Base-by-base conservation (phyloP, 495 filamentous ascomycete genomes). In the Symbiotaphrina buchneri region DNA sequence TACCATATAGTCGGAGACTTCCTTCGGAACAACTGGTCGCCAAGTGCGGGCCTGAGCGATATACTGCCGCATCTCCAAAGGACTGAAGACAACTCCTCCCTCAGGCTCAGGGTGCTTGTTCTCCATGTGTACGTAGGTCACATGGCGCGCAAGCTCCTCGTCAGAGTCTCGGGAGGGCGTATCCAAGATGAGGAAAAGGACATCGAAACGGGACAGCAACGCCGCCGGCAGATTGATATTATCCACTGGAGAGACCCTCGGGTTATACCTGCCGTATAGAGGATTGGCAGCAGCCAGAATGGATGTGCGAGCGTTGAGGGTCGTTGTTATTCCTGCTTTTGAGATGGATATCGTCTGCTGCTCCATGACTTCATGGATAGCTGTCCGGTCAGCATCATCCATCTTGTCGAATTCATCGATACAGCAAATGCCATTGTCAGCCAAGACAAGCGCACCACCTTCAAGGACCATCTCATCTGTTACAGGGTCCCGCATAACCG, bases 401-500 rank as follows among this genome's bases (percentile, higher is more conserved):
- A 97, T 97, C 56, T 97, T 97, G 61, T 97, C 87, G 47, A 97
- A 97, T 49, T 97, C 87, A 58, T 97, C 87, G 53, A 97, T 97
- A 48, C 87, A 97, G 69, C 87, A 97, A 52, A 92, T 90, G 41
- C 87, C 87, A 44, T 95, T 95, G 47, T 97, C 87, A 18, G 87
- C 90, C 2, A 97, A 60, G 20, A 97, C 87, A 15, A 97, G 61
- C 10, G 87, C 87, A 51, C 87, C 87, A 22, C 90, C 90, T 55
- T 97, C 87, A 24, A 97, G 63, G 8, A 97, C 76, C 90, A 97
- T 95, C 48, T 97, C 87, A 47, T 97, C 87, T 0, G 87, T 97
- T 20, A 95, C 83, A 1, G 87, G 87, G 46, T 97, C 87, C 33
- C 87, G 74, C 87, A 97, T 97, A 10, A 97, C 85, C 8, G 87